Conservation (phyloP, 2,329 filamentous ascomycete species). For the Aspergillus fischeri region DNA sequence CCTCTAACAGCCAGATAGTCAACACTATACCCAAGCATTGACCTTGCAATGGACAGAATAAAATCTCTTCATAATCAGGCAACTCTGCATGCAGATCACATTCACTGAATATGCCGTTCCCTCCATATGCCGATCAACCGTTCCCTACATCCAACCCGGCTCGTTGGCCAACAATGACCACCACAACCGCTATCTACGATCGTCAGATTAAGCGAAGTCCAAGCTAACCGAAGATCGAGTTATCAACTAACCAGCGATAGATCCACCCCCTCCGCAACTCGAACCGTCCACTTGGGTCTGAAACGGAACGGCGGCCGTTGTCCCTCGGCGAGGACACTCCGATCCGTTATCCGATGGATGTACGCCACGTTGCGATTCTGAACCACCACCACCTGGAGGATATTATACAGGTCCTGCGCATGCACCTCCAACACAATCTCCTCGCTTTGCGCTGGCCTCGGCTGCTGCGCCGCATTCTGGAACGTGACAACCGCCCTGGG, state of each 20-base stretch:
- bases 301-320: slow-evolving; percentile 14
- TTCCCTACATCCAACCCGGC: not conserved
- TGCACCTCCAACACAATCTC: slow-evolving; percentile 11
- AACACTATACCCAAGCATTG: not conserved
- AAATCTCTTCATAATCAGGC: too few relatives aligned
- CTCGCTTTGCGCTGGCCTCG: not conserved
- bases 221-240: not conserved
- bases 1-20: not conserved
- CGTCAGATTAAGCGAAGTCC: not conserved
- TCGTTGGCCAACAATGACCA: slow-evolving; percentile 15
- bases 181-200: slow-evolving; percentile 12
- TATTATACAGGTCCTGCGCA: slow-evolving; percentile 11
- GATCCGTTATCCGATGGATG: slow-evolving; percentile 11
- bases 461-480: slow-evolving; percentile 2
- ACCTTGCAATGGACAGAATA: not conserved
- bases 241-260: slow-evolving; percentile 13
- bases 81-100: not conserved
- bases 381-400: slow-evolving; percentile 12
- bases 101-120: too few relatives aligned
- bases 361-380: slow-evolving; percentile 7
- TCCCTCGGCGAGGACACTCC: slow-evolving; percentile 8
- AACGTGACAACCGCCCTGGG: slow-evolving; percentile 12
- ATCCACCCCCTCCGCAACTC: slow-evolving; percentile 13
- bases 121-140: not conserved
- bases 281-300: slow-evolving; percentile 14